A percentile compares a stretch with the other conserved stretches of the same genome.
These are phyloP conservation scores for Euclidium syriacum DNA, from an alignment of 345 rosid species.

Conservation along the genomic window DNA sequence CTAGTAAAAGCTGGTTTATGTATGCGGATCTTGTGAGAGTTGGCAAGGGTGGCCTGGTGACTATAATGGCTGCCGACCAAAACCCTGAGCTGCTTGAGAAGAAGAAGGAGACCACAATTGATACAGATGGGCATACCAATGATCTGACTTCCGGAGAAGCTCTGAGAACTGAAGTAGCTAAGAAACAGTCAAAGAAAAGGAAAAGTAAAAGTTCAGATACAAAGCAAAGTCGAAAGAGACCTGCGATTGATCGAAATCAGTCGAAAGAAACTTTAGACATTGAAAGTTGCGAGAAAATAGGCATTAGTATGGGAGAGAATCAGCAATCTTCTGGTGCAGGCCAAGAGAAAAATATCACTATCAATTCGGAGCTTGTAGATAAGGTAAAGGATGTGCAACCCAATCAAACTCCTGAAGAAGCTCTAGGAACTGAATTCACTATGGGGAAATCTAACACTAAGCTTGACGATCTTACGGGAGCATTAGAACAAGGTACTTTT, in stretches of 20 bases:
- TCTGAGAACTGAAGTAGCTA: conserved; percentile 3
- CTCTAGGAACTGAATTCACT: not conserved
- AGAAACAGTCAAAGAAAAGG: conserved; percentile 23
- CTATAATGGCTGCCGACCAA: conserved; percentile 17
- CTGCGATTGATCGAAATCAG: conserved; percentile 13
- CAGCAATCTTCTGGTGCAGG: not conserved
- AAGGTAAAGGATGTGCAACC: not conserved
- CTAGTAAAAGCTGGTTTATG: conserved; percentile 42
- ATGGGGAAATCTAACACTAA: not conserved
- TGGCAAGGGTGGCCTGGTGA: conserved; percentile 10
- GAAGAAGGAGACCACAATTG: not conserved
- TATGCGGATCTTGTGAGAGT: conserved; percentile 39
- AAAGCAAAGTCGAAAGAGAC: conserved; percentile 31
- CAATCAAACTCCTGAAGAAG: too few species aligned
- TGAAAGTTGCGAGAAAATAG: not conserved
- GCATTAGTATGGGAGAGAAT: conserved; percentile 8
- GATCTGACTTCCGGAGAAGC: conserved; percentile 10
- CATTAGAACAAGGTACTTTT: not conserved
- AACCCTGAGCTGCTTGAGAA: conserved; percentile 13
- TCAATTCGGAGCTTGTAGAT: not conserved
- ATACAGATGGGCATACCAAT: conserved; percentile 8
- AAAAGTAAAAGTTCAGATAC: conserved; percentile 11
- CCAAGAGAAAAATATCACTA: not conserved
- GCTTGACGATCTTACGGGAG: too few species aligned
- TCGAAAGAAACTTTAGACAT: conserved; percentile 29